phyloP scores from a whole-genome alignment of 2,329 filamentous ascomycete species.

The Ophiocordyceps camponoti-saundersi region DNA sequence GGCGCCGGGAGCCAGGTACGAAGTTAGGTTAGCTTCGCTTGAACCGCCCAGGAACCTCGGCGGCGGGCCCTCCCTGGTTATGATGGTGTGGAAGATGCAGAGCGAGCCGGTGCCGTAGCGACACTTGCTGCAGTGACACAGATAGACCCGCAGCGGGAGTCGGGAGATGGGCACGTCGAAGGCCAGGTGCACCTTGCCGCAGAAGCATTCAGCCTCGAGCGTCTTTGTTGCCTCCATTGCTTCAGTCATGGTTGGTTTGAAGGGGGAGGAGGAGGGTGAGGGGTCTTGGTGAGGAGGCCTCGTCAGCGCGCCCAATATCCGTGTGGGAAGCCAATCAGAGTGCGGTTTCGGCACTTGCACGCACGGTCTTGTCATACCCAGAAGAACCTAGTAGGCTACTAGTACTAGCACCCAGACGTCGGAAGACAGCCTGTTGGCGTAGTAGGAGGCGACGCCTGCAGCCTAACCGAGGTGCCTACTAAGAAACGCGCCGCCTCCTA shows the following conservation, averaged over 20 bases:
- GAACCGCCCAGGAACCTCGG: slow-evolving; percentile 24
- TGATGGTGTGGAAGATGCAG: slow-evolving; percentile 21
- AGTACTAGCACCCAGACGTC: too few species aligned
- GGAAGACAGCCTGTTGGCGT: too few species aligned
- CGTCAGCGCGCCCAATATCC: too few species aligned
- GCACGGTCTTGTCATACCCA: too few species aligned
- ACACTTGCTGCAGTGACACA: slow-evolving; percentile 29
- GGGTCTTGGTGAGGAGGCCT: not conserved
- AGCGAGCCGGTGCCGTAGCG: slow-evolving; percentile 24
- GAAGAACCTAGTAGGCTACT: too few species aligned
- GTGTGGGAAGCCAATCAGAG: too few species aligned
- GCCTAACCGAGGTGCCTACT: too few species aligned
- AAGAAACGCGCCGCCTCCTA: too few species aligned
- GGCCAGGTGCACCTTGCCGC: slow-evolving; percentile 23
- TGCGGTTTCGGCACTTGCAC: too few species aligned
- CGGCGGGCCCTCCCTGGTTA: slow-evolving; percentile 14
- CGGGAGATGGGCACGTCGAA: slow-evolving; percentile 18
- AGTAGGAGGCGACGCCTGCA: too few species aligned
- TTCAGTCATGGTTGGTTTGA: not conserved
- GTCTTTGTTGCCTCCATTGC: slow-evolving; percentile 9
- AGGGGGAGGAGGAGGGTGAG: not conserved
- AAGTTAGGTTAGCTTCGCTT: slow-evolving; percentile 15
- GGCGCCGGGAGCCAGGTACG: slow-evolving; percentile 15
- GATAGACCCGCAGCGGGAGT: slow-evolving; percentile 22
- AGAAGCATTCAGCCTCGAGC: slow-evolving; percentile 27